Conservation (phyloP, 73 alveolate genomes). For the Paramecium pentaurelia region DNA sequence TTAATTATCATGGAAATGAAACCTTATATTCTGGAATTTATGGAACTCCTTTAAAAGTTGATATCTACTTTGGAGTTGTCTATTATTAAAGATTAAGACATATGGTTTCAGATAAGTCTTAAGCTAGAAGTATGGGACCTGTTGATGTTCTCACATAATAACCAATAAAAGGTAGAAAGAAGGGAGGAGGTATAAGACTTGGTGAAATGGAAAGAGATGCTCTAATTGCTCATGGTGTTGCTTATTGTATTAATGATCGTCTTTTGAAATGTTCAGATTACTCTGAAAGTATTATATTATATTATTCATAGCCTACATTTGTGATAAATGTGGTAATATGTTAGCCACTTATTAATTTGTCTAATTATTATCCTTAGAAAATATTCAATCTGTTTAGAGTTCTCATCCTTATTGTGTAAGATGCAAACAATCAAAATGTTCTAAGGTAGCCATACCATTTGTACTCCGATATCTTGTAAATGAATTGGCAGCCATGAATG, state of each 20-base stretch:
- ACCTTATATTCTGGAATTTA: slow-evolving; percentile 96
- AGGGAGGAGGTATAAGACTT: slow-evolving; percentile 98
- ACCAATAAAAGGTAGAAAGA: slow-evolving; percentile 99
- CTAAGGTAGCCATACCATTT: slow-evolving; percentile 94
- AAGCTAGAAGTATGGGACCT: slow-evolving; percentile 98
- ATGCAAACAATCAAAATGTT: slow-evolving; percentile 83
- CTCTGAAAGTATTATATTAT: slow-evolving; percentile 79
- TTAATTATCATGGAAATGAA: slow-evolving; percentile 97
- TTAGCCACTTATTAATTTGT: slow-evolving; percentile 58
- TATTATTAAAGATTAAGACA: slow-evolving; percentile 99
- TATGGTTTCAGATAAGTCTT: slow-evolving; percentile 97
- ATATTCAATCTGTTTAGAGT: slow-evolving; percentile 59
- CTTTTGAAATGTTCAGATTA: slow-evolving; percentile 95
- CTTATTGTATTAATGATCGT: slow-evolving; percentile 96
- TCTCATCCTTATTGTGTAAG: slow-evolving; percentile 85
- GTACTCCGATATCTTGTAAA: slow-evolving; percentile 94
- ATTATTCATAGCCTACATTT: slow-evolving; percentile 65
- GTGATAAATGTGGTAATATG: slow-evolving; percentile 92
- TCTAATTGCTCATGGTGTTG: slow-evolving; percentile 97
- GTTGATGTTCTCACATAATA: slow-evolving; percentile 95
- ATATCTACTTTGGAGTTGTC: slow-evolving; percentile 98
- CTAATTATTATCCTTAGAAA: slow-evolving; percentile 27
- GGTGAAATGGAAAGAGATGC: slow-evolving; percentile 99
- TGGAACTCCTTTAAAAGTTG: slow-evolving; percentile 96
- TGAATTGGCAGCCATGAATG: slow-evolving; percentile 97